phyloP scores from a whole-genome alignment of 495 filamentous ascomycete species.

The Aspergillus saccharolyticus region DNA sequence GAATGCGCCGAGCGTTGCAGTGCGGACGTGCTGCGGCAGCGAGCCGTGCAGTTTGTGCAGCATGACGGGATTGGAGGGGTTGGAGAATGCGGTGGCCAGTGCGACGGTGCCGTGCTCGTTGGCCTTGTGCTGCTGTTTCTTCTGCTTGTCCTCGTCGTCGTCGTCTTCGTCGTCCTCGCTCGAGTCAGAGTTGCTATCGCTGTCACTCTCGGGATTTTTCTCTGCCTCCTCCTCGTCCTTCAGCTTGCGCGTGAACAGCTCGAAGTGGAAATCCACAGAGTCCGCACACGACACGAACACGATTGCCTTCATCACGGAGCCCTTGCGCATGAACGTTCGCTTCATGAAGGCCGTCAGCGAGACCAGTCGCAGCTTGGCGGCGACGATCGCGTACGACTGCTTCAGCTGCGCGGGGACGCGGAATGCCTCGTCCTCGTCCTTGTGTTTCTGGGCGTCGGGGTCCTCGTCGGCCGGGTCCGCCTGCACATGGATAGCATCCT shows the following conservation, averaged over 20 bases:
- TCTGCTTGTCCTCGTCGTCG: constrained; percentile 20
- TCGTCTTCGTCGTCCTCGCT: constrained; percentile 18
- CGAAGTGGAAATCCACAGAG: constrained; percentile 93
- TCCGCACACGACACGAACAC: constrained; percentile 96
- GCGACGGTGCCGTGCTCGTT: constrained; percentile 48
- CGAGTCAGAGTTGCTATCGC: constrained; percentile 19
- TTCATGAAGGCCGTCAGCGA: constrained; percentile 78
- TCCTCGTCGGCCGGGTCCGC: constrained; percentile 50
- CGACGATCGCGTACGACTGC: constrained; percentile 79
- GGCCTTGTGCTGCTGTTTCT: constrained; percentile 21
- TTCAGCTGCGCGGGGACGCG: constrained; percentile 89
- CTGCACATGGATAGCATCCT: constrained; percentile 84
- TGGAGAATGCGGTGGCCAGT: constrained; percentile 45
- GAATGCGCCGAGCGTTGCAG: constrained; percentile 76
- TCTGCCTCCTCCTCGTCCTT: constrained; percentile 22
- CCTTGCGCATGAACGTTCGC: constrained; percentile 77
- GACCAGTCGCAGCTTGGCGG: constrained; percentile 84
- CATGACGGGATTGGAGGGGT: constrained; percentile 51
- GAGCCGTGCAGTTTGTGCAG: constrained; percentile 91
- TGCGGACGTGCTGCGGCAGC: constrained; percentile 80
- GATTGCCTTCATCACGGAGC: constrained; percentile 89
- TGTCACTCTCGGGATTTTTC: constrained; percentile 18
- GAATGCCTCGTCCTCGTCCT: constrained; percentile 55
- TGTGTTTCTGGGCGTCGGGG: constrained; percentile 27
- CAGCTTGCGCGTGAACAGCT: constrained; percentile 62